Evolutionary conservation across 768 basidiomycete genomes (phyloP).

Genomic region (Butyriboletus loyo): DNA sequence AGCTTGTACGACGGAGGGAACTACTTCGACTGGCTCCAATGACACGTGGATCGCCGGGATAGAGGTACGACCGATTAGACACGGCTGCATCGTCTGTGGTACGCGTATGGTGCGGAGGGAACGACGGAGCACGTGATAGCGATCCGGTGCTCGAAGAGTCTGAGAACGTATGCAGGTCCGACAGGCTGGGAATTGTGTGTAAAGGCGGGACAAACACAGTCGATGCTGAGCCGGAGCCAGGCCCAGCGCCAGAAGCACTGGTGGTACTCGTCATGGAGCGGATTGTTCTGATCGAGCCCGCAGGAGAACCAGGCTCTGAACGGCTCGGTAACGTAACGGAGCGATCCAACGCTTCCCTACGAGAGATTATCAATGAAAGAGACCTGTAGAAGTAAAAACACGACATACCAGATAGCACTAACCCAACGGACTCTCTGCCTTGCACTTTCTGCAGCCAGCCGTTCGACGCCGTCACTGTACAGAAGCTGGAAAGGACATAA

Average conservation of each 20-base stretch:
- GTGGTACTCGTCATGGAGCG: constrained; percentile 48
- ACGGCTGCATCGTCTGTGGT: constrained; percentile 76
- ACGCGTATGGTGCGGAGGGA: constrained; percentile 57
- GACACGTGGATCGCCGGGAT: constrained; percentile 69
- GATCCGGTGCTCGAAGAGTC: constrained; percentile 39
- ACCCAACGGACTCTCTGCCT: constrained; percentile 89
- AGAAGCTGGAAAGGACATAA: constrained; percentile 89
- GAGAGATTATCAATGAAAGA: neutral
- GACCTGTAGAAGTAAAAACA: neutral
- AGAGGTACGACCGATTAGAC: constrained; percentile 60
- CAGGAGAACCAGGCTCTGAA: constrained; percentile 43
- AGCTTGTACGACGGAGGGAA: constrained; percentile 62
- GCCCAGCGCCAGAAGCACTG: constrained; percentile 31
- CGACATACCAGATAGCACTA: constrained; percentile 76
- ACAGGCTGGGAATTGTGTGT: constrained; percentile 66
- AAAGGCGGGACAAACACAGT: constrained; percentile 78
- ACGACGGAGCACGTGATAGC: constrained; percentile 43
- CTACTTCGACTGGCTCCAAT: constrained; percentile 67
- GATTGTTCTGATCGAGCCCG: constrained; percentile 68
- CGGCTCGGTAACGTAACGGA: constrained; percentile 50
- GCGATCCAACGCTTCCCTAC: constrained; percentile 77
- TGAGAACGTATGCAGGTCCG: constrained; percentile 53
- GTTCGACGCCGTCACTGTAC: constrained; percentile 86
- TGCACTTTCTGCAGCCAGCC: constrained; percentile 85
- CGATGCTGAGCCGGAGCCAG: constrained; percentile 57